phyloP scores from a whole-genome alignment of 2,329 filamentous ascomycete genomes.

The Diaporthe citri region DNA sequence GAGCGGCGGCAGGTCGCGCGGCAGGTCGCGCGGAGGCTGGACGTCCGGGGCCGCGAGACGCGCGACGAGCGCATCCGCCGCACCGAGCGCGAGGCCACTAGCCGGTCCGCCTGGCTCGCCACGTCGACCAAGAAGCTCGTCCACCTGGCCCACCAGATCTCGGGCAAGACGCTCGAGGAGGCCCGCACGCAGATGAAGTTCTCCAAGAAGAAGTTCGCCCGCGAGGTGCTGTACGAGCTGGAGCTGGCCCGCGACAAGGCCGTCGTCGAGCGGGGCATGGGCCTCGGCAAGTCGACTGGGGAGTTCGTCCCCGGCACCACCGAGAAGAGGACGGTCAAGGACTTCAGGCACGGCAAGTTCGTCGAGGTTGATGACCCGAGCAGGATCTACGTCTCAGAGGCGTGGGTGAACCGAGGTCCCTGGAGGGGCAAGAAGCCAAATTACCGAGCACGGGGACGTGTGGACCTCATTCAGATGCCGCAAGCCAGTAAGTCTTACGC shows the following conservation, averaged over 20 bases:
- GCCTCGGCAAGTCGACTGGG: constrained; percentile 66
- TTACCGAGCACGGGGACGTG: constrained; percentile 81
- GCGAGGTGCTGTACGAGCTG: constrained; percentile 83
- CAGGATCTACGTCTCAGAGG: constrained; percentile 90
- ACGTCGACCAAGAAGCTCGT: constrained; percentile 94
- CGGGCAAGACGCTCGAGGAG: constrained; percentile 93
- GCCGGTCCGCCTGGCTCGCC: constrained; percentile 79
- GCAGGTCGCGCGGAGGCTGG: constrained; percentile 76
- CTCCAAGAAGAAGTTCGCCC: constrained; percentile 91
- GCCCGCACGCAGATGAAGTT: constrained; percentile 96
- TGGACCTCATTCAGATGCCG: constrained; percentile 77
- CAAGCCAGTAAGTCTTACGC: constrained; percentile 74
- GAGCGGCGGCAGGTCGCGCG: constrained; percentile 87
- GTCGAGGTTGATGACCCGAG: constrained; percentile 79
- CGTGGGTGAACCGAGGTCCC: constrained; percentile 87
- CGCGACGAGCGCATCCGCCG: constrained; percentile 76
- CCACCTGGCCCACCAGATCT: constrained; percentile 87
- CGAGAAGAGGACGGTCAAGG: constrained; percentile 76
- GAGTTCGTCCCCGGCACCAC: constrained; percentile 47
- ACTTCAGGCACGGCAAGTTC: constrained; percentile 81
- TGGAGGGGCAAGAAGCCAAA: constrained; percentile 71
- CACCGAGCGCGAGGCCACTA: constrained; percentile 65
- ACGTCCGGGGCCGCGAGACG: constrained; percentile 65
- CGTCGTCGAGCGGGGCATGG: constrained; percentile 86
- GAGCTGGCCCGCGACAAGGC: constrained; percentile 86